A percentile compares a stretch with the other conserved stretches of the same genome.
Conservation (phyloP, 2,329 filamentous ascomycete species). For the Coniella vitis region DNA sequence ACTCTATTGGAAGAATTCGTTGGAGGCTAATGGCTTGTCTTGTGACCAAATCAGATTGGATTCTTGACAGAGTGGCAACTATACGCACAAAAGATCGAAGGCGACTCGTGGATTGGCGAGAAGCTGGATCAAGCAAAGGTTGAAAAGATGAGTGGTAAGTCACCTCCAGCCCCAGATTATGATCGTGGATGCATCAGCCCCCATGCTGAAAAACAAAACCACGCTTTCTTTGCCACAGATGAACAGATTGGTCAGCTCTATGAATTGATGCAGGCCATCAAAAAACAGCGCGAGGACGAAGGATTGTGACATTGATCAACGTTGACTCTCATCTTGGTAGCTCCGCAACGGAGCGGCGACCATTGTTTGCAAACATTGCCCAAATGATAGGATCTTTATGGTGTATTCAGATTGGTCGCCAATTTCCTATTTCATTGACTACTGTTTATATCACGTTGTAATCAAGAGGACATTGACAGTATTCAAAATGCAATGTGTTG, state of each 20-base stretch:
- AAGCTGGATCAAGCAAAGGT: constrained; percentile 79
- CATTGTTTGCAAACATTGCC: neutral
- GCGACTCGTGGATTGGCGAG: constrained; percentile 75
- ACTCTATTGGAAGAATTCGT: too few species aligned
- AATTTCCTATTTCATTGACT: too few species aligned
- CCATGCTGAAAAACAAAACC: too few species aligned
- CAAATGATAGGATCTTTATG: too few species aligned
- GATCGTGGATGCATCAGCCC: neutral
- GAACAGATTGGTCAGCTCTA: constrained; percentile 92
- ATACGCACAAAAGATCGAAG: constrained; percentile 89
- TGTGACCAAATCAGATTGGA: constrained; percentile 57
- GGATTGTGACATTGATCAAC: constrained; percentile 9
- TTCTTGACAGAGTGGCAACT: constrained; percentile 96
- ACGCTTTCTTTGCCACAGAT: too few species aligned
- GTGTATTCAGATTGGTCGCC: too few species aligned
- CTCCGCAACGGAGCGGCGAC: neutral
- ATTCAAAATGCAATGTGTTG: too few species aligned
- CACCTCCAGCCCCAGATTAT: neutral
- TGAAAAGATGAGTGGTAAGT: constrained; percentile 86
- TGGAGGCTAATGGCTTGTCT: too few species aligned
- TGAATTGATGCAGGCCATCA: constrained; percentile 83
- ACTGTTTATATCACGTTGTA: too few species aligned
- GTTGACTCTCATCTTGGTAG: neutral
- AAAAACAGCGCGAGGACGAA: constrained; percentile 20
- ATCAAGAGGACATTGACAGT: too few species aligned